Evolutionary conservation across 1,284 basidiomycete species (phyloP), one percentile per base, ranked within the genome.

Genomic region (Ustilago xerochloae): DNA sequence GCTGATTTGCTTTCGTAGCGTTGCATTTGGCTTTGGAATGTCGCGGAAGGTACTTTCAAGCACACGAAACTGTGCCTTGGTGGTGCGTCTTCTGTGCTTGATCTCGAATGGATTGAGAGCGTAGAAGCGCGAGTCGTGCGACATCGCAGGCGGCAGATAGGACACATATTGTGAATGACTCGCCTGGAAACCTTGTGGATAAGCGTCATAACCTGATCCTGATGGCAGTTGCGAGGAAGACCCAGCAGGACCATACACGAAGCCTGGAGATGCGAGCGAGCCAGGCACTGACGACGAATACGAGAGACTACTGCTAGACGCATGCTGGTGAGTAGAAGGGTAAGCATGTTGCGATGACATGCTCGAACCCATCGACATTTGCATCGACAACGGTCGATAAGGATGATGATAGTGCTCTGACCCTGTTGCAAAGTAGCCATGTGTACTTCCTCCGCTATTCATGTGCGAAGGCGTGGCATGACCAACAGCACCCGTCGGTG

Each of bases 21-120:
- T 54, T 6, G 77, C 77, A n/a, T 74, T 79, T 6, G 79, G 79
- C 47, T 81, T 81, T 15, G 79, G 74, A 8, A 68, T 66, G 33
- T 77, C 77, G 26, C 65, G 61, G 38, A 81, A 81, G 6, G 79
- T 80, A 22, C 60, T 64, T 54, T 81, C 79, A 22, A 81, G 64
- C 43, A 78, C 69, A 2, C 65, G 59, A 47, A 80, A 81, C 33
- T 81, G 79, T n/a, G 62, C 54, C 70, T 79, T 80, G 22, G 78
- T 81, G 16, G 79, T 81, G 2, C 79, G 61, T 8, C 79, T 48
- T 12, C 79, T 70, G 41, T 81, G 79, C 52, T 81, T 81, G 64
- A 81, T 78, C 57, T 81, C 79, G 51, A 80, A 79, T 5, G 78
- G 78, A 32, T 77, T 79, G 39, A 73, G 59, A 18, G 77, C 64